Conservation (phyloP, 2,329 filamentous ascomycete species). For the Fusarium sp. region DNA sequence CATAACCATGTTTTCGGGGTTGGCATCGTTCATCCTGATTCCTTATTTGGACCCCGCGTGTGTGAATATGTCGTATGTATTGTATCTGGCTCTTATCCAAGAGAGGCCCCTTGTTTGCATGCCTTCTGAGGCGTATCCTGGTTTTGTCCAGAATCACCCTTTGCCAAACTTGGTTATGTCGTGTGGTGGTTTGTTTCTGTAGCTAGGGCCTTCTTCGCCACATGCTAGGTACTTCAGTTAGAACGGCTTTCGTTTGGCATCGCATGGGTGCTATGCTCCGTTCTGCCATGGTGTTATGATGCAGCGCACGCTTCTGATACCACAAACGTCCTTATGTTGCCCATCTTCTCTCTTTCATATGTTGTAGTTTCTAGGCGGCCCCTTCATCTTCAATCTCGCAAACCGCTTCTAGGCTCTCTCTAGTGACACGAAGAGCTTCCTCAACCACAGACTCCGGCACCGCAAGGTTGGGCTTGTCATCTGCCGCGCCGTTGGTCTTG, state of each 20-base stretch:
- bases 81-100: slow-evolving; percentile 21
- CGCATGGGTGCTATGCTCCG: neutral
- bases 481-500: slow-evolving; percentile 48
- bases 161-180: slow-evolving; percentile 1
- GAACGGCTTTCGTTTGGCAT: neutral
- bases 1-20: slow-evolving; percentile 40
- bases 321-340: neutral
- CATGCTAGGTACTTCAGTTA: neutral
- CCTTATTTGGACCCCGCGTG: neutral
- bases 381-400: slow-evolving; percentile 54
- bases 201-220: slow-evolving; percentile 1
- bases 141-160: neutral
- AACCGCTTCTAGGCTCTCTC: slow-evolving; percentile 69
- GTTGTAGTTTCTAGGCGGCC: slow-evolving; percentile 7
- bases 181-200: neutral
- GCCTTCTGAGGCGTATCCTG: neutral
- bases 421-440: slow-evolving; percentile 71
- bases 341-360: neutral
- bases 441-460: slow-evolving; percentile 71
- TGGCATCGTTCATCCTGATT: slow-evolving; percentile 41
- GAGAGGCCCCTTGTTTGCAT: neutral
- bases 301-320: neutral
- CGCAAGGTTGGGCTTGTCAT: slow-evolving; percentile 60
- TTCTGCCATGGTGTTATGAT: slow-evolving; percentile 5
- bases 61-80: slow-evolving; percentile 17